A percentile compares a stretch with the other conserved stretches of the same genome.
Evolutionary conservation across 805 yeast genomes (phyloP).

Genomic region (Cyberlindnera maclurae): DNA sequence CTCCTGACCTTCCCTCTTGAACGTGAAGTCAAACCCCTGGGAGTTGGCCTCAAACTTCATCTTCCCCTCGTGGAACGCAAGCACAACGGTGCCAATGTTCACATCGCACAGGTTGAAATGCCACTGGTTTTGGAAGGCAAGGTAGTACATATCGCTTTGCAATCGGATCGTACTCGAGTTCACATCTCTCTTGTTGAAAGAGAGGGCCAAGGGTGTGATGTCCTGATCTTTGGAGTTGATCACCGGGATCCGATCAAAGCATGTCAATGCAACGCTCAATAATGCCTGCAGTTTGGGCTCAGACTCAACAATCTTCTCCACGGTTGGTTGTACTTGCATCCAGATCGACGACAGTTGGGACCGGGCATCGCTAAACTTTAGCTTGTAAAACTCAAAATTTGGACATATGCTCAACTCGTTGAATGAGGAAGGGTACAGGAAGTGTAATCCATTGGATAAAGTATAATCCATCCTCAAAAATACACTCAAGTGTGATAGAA

Average conservation of each 20-base stretch:
- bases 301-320: slow-evolving; percentile 34
- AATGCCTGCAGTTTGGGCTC: slow-evolving; percentile 38
- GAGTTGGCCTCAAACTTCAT: slow-evolving; percentile 47
- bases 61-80: slow-evolving; percentile 38
- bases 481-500: slow-evolving; percentile 61
- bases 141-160: slow-evolving; percentile 53
- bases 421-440: slow-evolving; percentile 61
- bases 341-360: slow-evolving; percentile 57
- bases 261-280: slow-evolving; percentile 48
- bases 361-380: slow-evolving; percentile 55
- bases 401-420: slow-evolving; percentile 62
- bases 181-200: slow-evolving; percentile 31
- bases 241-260: slow-evolving; percentile 58
- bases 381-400: slow-evolving; percentile 53
- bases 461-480: slow-evolving; percentile 66
- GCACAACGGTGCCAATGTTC: slow-evolving; percentile 40
- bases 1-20: slow-evolving; percentile 29
- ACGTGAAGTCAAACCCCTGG: slow-evolving; percentile 58
- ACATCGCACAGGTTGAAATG: slow-evolving; percentile 68
- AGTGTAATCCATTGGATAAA: slow-evolving; percentile 65
- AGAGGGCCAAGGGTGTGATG: slow-evolving; percentile 34
- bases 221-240: slow-evolving; percentile 31
- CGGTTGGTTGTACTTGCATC: slow-evolving; percentile 49
- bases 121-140: slow-evolving; percentile 69
- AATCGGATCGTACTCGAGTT: slow-evolving; percentile 37